Conservation (phyloP, 2,329 filamentous ascomycete species). For the Monilinia fructicola region DNA sequence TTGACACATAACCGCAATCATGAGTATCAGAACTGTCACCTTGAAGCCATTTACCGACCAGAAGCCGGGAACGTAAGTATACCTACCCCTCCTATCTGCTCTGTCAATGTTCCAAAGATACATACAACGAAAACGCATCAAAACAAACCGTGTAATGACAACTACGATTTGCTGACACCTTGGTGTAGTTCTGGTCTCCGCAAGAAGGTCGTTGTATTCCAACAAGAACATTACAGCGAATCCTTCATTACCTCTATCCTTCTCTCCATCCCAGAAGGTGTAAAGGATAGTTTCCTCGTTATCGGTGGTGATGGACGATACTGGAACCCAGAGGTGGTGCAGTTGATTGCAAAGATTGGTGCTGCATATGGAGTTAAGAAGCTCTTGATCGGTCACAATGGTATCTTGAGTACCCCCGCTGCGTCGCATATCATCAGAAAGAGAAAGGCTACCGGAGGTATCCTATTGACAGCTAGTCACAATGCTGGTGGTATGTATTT, state of each 20-base stretch:
- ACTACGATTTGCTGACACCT: slow-evolving; percentile 11
- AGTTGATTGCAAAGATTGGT: slow-evolving; percentile 95
- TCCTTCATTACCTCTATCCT: slow-evolving; percentile 93
- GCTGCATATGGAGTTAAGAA: slow-evolving; percentile 98
- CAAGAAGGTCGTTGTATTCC: slow-evolving; percentile 98
- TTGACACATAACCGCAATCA: slow-evolving; percentile 45
- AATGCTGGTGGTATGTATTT: slow-evolving; percentile 81
- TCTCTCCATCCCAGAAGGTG: slow-evolving; percentile 93
- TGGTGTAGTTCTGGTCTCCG: slow-evolving; percentile 82
- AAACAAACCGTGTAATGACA: no score
- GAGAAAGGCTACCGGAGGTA: slow-evolving; percentile 91
- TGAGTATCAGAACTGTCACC: slow-evolving; percentile 77
- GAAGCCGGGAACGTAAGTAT: slow-evolving; percentile 96
- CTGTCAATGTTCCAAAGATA: neutral
- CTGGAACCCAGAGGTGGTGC: slow-evolving; percentile 95
- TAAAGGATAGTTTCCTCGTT: slow-evolving; percentile 77
- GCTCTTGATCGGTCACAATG: slow-evolving; percentile 91
- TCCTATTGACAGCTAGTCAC: slow-evolving; percentile 94
- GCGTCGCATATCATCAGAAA: slow-evolving; percentile 95
- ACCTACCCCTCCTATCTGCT: slow-evolving; percentile 1
- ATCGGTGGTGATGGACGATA: slow-evolving; percentile 96
- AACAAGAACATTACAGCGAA: slow-evolving; percentile 93
- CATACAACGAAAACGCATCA: neutral
- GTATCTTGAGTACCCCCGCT: slow-evolving; percentile 94
- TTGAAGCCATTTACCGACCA: slow-evolving; percentile 90